Evolutionary conservation across 805 yeast species (phyloP).

Genomic region (Nakazawaea anatomiae): DNA sequence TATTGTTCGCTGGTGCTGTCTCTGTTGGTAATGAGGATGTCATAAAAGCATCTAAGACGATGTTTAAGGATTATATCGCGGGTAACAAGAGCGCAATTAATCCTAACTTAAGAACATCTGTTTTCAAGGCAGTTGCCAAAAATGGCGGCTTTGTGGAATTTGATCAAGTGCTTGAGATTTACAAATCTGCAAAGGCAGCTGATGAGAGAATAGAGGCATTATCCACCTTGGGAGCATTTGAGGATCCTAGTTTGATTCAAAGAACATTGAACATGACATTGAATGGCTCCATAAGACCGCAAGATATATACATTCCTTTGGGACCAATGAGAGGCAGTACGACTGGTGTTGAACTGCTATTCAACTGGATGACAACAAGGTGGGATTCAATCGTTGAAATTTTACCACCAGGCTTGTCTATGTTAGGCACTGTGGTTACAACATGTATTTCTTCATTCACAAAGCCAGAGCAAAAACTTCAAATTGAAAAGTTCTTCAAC

Average conservation of each 20-base stretch:
- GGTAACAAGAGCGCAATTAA: constrained; percentile 43
- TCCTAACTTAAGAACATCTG: constrained; percentile 40
- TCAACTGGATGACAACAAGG: constrained; percentile 63
- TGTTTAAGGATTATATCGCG: constrained; percentile 29
- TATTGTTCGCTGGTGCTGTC: constrained; percentile 32
- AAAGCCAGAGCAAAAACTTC: constrained; percentile 32
- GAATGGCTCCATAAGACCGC: constrained; percentile 67
- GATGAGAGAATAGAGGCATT: constrained; percentile 47
- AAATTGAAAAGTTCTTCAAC: constrained; percentile 43
- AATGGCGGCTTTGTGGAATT: constrained; percentile 36
- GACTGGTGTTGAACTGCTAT: constrained; percentile 62
- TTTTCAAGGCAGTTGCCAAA: constrained; percentile 38
- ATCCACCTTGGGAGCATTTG: constrained; percentile 6
- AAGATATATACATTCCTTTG: constrained; percentile 56
- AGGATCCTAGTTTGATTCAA: constrained; percentile 5
- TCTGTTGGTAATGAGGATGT: constrained; percentile 25
- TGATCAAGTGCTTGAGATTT: constrained; percentile 54
- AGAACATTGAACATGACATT: constrained; percentile 24
- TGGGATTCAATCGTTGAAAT: constrained; percentile 64
- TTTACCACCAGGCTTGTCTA: constrained; percentile 79
- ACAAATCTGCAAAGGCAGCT: constrained; percentile 50
- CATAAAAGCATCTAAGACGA: constrained; percentile 25
- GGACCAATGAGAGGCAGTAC: constrained; percentile 59
- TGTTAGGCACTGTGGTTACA: constrained; percentile 75
- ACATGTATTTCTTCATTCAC: constrained; percentile 34